phyloP scores from a whole-genome alignment of 495 filamentous ascomycete genomes.

The Penicillium maclennaniae region DNA sequence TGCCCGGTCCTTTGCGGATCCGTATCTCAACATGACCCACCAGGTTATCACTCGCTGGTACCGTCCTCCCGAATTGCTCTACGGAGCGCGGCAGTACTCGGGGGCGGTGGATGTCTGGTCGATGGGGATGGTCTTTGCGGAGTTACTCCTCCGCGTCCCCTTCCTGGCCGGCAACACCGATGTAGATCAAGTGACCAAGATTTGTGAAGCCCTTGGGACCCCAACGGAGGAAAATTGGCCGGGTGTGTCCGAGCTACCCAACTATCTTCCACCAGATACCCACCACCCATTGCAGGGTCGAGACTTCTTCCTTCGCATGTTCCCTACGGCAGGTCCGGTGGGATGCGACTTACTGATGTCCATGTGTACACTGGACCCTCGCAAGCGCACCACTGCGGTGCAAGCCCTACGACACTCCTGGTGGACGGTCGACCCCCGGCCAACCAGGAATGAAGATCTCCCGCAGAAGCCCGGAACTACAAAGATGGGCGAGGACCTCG shows the following conservation, averaged over 20 bases:
- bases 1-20: slow-evolving; percentile 83
- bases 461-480: slow-evolving; percentile 65
- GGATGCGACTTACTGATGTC: slow-evolving; percentile 84
- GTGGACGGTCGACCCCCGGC: slow-evolving; percentile 80
- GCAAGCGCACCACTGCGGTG: slow-evolving; percentile 69
- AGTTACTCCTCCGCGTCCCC: slow-evolving; percentile 76
- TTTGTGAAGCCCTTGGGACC: slow-evolving; percentile 81
- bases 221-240: slow-evolving; percentile 96
- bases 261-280: slow-evolving; percentile 60
- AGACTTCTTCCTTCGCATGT: slow-evolving; percentile 65
- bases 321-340: slow-evolving; percentile 71
- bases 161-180: slow-evolving; percentile 80
- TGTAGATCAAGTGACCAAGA: slow-evolving; percentile 71
- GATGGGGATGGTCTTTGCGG: slow-evolving; percentile 89
- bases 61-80: slow-evolving; percentile 87
- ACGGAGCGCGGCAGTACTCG: slow-evolving; percentile 82
- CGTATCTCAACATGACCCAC: slow-evolving; percentile 81
- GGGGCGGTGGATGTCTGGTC: slow-evolving; percentile 94
- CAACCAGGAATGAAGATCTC: slow-evolving; percentile 78
- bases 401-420: slow-evolving; percentile 78
- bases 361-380: slow-evolving; percentile 82
- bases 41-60: slow-evolving; percentile 98
- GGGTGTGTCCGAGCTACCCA: slow-evolving; percentile 76
- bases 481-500: slow-evolving; percentile 81
- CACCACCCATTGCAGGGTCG: slow-evolving; percentile 59